Conservation (phyloP, 1,284 basidiomycete genomes). For the Marasmius tenuissimus region DNA sequence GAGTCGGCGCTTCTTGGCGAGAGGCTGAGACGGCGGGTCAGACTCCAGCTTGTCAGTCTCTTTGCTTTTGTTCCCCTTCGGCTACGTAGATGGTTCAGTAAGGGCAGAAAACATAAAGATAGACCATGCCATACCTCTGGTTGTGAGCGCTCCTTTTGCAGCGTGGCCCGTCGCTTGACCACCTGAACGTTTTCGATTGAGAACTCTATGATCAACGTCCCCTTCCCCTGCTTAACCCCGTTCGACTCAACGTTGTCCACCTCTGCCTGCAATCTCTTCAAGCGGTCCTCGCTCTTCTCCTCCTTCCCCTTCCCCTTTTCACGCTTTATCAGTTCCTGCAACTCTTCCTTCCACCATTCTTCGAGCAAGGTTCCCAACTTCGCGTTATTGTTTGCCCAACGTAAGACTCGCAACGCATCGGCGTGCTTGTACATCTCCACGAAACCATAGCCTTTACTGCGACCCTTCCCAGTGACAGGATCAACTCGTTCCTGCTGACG, state of each 20-base stretch:
- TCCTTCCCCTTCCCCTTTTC: constrained; percentile 54
- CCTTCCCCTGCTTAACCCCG: constrained; percentile 43
- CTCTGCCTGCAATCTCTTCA: constrained; percentile 40
- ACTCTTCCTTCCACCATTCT: constrained; percentile 83
- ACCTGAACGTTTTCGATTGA: constrained; percentile 94
- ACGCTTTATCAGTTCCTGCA: constrained; percentile 65
- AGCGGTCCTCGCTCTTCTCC: constrained; percentile 52
- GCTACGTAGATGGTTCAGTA: background rate
- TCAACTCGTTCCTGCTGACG: constrained; percentile 87
- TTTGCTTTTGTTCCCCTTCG: constrained; percentile 10
- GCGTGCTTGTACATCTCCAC: constrained; percentile 87
- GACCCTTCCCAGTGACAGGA: constrained; percentile 81
- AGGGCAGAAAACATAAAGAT: background rate
- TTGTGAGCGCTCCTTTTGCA: constrained; percentile 36
- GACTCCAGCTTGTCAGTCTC: constrained; percentile 7
- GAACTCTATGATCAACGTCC: constrained; percentile 85
- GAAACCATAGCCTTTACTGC: constrained; percentile 95
- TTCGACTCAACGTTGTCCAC: constrained; percentile 31
- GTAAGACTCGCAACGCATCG: constrained; percentile 87
- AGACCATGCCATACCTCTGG: constrained; percentile 6
- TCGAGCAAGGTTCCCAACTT: constrained; percentile 65
- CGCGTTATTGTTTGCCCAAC: constrained; percentile 93
- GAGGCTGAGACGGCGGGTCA: constrained; percentile 4
- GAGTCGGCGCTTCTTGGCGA: constrained; percentile 38
- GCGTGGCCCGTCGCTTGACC: constrained; percentile 63